phyloP scores from a whole-genome alignment of 1,139 yeast genomes.

The Blastobotrys raffinosifermentans region DNA sequence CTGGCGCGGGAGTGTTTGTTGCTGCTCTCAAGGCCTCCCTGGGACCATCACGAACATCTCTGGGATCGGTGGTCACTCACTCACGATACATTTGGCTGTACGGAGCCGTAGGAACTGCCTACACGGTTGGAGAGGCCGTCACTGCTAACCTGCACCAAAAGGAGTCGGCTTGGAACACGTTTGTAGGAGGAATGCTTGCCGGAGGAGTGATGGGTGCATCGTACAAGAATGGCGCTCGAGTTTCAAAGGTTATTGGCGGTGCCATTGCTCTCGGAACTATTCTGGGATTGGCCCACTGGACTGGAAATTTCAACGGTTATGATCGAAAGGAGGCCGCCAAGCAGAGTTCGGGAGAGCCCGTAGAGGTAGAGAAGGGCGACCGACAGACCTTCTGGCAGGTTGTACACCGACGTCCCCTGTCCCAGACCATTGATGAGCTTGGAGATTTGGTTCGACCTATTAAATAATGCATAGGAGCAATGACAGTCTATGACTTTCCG shows the following conservation, averaged over 20 bases:
- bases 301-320: slow-evolving; percentile 39
- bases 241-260: slow-evolving; percentile 43
- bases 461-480: slow-evolving; percentile 11
- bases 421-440: slow-evolving; percentile 70
- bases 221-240: slow-evolving; percentile 18
- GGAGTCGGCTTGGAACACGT: slow-evolving; percentile 43
- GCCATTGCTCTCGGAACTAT: slow-evolving; percentile 36
- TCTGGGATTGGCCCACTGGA: slow-evolving; percentile 41
- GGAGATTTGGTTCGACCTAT: slow-evolving; percentile 40
- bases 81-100: slow-evolving; percentile 11
- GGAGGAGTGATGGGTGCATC: slow-evolving; percentile 41
- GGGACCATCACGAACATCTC: slow-evolving; percentile 26
- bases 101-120: slow-evolving; percentile 36
- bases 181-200: slow-evolving; percentile 46
- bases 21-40: slow-evolving; percentile 39
- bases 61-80: slow-evolving; percentile 14
- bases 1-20: slow-evolving; percentile 36
- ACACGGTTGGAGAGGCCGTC: slow-evolving; percentile 36
- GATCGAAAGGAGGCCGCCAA: slow-evolving; percentile 33
- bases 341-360: slow-evolving; percentile 26
- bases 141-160: slow-evolving; percentile 40
- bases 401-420: slow-evolving; percentile 73
- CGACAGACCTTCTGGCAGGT: slow-evolving; percentile 80
- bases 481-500: no score
- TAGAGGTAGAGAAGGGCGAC: slow-evolving; percentile 36